Percentiles rank a stretch among this genome's conserved stretches.
Evolutionary conservation across 352 stramenopile genomes (phyloP).

Genomic region (Phytophthora sojae): DNA sequence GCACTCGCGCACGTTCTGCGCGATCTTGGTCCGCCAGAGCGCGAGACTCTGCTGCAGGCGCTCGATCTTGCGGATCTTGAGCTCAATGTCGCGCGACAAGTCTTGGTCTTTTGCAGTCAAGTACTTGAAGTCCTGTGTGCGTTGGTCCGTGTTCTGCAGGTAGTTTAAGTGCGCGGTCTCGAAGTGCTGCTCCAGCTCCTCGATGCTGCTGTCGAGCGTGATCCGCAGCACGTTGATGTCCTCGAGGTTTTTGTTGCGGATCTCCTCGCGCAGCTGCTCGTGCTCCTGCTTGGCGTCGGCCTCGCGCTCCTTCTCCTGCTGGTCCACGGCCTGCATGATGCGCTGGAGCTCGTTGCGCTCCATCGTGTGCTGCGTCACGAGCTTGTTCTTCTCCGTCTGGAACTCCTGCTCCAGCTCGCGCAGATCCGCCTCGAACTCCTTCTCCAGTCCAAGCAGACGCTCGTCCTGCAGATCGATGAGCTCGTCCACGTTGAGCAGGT

Average conservation of each 20-base stretch:
- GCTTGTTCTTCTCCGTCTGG: slow-evolving; percentile 82
- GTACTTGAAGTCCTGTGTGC: slow-evolving; percentile 95
- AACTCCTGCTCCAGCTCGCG: slow-evolving; percentile 87
- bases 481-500: slow-evolving; percentile 92
- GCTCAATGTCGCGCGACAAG: slow-evolving; percentile 92
- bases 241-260: slow-evolving; percentile 95
- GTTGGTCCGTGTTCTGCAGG: slow-evolving; percentile 94
- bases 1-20: slow-evolving; percentile 91
- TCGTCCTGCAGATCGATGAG: slow-evolving; percentile 94
- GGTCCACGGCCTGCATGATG: slow-evolving; percentile 89
- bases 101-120: slow-evolving; percentile 93
- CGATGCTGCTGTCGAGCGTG: slow-evolving; percentile 93
- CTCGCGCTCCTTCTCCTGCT: slow-evolving; percentile 84
- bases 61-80: slow-evolving; percentile 95
- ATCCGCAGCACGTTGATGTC: slow-evolving; percentile 95
- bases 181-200: slow-evolving; percentile 96
- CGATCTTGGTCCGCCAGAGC: slow-evolving; percentile 93
- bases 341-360: slow-evolving; percentile 84
- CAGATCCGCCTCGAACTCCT: slow-evolving; percentile 92
- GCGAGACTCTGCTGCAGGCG: slow-evolving; percentile 89
- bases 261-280: slow-evolving; percentile 93
- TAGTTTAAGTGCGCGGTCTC: slow-evolving; percentile 93
- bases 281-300: slow-evolving; percentile 80
- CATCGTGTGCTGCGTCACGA: slow-evolving; percentile 68
- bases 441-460: slow-evolving; percentile 88